Conservation (phyloP, 345 rosid genomes). For the Geranium rotundifolium region DNA sequence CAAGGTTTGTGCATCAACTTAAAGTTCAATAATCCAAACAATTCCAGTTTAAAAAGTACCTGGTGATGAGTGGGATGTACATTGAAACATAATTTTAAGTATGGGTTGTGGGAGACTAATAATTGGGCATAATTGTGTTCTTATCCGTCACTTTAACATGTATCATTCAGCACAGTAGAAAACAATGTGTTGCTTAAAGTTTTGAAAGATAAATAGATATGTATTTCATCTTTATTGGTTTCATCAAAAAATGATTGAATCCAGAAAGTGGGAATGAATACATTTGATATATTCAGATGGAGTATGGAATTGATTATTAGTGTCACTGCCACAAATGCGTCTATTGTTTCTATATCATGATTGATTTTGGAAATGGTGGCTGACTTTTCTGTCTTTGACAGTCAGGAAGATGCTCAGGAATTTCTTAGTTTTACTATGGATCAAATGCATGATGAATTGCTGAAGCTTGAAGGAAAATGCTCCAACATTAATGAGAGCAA, state of each 20-base stretch:
- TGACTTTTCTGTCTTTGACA: conserved; percentile 16
- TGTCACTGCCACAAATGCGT: neutral
- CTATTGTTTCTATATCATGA: neutral
- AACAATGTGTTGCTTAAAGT: neutral
- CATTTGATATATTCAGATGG: too few species aligned
- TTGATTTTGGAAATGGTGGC: neutral
- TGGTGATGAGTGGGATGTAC: neutral
- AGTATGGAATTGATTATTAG: too few species aligned
- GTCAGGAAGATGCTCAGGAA: conserved; percentile 99
- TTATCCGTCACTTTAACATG: neutral
- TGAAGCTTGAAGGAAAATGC: conserved; percentile 51
- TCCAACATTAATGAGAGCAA: conserved; percentile 21
- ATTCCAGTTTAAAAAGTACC: neutral
- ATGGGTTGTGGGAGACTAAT: neutral
- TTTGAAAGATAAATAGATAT: too few species aligned
- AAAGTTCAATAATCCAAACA: neutral
- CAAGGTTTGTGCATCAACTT: conserved; percentile 47
- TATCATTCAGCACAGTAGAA: neutral
- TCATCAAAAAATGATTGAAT: neutral
- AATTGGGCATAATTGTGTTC: neutral
- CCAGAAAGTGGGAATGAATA: neutral
- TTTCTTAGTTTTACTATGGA: conserved; percentile 84
- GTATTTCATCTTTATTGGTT: neutral
- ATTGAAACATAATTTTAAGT: neutral
- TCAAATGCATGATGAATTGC: conserved; percentile 82